Percentiles rank a stretch among this genome's conserved stretches.
phyloP scores from a whole-genome alignment of 768 basidiomycete genomes.

The Boletellus ananiceps region DNA sequence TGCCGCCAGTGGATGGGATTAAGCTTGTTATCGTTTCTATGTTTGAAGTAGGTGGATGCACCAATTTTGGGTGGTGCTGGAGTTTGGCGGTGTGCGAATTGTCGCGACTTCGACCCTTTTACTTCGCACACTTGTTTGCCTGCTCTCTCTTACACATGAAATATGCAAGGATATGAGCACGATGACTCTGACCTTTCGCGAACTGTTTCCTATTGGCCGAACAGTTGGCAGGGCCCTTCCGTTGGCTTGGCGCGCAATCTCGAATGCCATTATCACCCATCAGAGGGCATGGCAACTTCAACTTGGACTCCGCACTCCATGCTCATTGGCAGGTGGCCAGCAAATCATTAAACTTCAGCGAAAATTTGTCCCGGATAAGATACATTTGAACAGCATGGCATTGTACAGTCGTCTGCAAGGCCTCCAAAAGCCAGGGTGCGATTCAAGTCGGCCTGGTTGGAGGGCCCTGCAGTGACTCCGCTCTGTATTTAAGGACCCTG shows the following conservation, averaged over 20 bases:
- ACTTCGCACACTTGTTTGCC: constrained; percentile 13
- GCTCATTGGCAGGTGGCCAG: not conserved
- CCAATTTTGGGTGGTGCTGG: constrained; percentile 1
- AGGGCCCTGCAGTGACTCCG: too few relatives aligned
- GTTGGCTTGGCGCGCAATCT: too few relatives aligned
- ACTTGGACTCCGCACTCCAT: constrained; percentile 2
- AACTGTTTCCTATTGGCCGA: too few relatives aligned
- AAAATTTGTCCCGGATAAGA: not conserved
- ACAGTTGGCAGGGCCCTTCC: too few relatives aligned
- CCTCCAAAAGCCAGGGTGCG: too few relatives aligned
- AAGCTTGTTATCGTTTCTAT: not conserved
- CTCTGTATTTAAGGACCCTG: not conserved
- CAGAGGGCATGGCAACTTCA: too few relatives aligned
- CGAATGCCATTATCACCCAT: too few relatives aligned
- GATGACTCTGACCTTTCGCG: too few relatives aligned
- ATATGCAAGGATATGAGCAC: constrained; percentile 16
- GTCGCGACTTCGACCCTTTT: constrained; percentile 9
- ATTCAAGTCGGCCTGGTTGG: too few relatives aligned
- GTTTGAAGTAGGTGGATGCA: constrained; percentile 3
- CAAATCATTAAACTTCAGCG: not conserved
- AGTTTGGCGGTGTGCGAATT: constrained; percentile 12
- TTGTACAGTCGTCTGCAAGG: too few relatives aligned
- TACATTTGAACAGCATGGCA: too few relatives aligned
- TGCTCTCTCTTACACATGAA: constrained; percentile 14
- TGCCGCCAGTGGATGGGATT: constrained; percentile 29